These are phyloP conservation scores for Mrakia gelida DNA, from an alignment of 768 basidiomycete genomes.

Conservation along the genomic window DNA sequence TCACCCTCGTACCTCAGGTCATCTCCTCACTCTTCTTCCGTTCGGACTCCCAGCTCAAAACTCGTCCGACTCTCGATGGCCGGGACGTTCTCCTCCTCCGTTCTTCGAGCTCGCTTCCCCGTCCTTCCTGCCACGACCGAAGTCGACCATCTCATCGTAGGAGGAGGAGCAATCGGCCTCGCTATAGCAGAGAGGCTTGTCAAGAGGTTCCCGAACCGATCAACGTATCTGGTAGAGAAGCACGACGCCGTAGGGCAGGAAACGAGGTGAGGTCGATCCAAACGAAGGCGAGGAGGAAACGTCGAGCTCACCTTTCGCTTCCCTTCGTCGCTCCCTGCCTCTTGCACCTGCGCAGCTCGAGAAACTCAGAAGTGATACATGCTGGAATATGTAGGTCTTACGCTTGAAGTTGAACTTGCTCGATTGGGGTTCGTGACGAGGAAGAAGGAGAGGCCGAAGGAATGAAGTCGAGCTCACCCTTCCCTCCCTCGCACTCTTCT, in stretches of 20 bases:
- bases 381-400: slow-evolving; percentile 53
- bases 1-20: too few relatives aligned
- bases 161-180: slow-evolving; percentile 82
- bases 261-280: slow-evolving; percentile 56
- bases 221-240: slow-evolving; percentile 77
- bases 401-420: too few relatives aligned
- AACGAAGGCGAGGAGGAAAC: background rate
- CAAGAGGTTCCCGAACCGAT: slow-evolving; percentile 59
- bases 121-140: slow-evolving; percentile 37
- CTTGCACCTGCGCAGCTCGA: slow-evolving; percentile 51
- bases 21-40: too few relatives aligned
- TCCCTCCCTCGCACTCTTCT: background rate
- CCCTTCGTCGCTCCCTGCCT: background rate
- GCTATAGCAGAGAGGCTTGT: slow-evolving; percentile 74
- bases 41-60: too few relatives aligned
- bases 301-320: background rate
- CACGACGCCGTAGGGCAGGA: slow-evolving; percentile 73
- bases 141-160: slow-evolving; percentile 81
- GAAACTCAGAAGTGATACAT: slow-evolving; percentile 94
- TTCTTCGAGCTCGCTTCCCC: slow-evolving; percentile 33
- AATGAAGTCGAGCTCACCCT: background rate
- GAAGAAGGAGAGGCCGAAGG: too few relatives aligned
- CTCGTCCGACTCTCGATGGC: too few relatives aligned
- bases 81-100: background rate
- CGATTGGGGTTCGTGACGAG: too few relatives aligned